Conservation (phyloP, 177 flowering plant genomes). For the Vitis hybrid region DNA sequence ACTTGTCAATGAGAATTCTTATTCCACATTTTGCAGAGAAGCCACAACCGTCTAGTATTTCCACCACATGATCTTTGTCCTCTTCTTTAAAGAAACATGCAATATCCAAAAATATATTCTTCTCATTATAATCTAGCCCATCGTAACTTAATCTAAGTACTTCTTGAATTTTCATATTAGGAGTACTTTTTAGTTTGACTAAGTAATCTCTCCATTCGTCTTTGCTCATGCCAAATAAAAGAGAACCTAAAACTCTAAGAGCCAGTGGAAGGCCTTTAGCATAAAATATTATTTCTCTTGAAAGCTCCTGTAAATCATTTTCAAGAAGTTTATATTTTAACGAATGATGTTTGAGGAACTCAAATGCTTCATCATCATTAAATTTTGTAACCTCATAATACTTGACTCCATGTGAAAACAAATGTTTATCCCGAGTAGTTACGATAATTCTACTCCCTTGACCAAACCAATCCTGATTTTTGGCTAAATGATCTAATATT, state of each 20-base stretch:
- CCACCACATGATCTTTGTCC: background rate
- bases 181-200: background rate
- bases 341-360: background rate
- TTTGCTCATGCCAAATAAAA: background rate
- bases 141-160: conserved; percentile 1
- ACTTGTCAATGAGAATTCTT: background rate
- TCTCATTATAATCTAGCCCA: background rate
- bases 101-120: conserved; percentile 10
- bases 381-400: background rate
- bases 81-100: conserved; percentile 2
- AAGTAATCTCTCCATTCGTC: background rate
- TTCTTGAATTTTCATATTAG: background rate
- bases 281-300: background rate
- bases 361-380: background rate
- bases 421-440: conserved; percentile 2
- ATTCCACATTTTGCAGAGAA: background rate
- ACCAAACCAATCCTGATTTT: conserved; percentile 9
- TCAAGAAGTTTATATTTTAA: background rate
- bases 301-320: background rate
- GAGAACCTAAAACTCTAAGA: background rate
- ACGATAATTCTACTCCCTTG: conserved; percentile 17
- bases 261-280: background rate
- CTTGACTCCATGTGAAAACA: background rate
- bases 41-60: background rate
- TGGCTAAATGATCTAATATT: background rate